Conservation (phyloP, 768 basidiomycete species). For the Kwoniella dejecticola region DNA sequence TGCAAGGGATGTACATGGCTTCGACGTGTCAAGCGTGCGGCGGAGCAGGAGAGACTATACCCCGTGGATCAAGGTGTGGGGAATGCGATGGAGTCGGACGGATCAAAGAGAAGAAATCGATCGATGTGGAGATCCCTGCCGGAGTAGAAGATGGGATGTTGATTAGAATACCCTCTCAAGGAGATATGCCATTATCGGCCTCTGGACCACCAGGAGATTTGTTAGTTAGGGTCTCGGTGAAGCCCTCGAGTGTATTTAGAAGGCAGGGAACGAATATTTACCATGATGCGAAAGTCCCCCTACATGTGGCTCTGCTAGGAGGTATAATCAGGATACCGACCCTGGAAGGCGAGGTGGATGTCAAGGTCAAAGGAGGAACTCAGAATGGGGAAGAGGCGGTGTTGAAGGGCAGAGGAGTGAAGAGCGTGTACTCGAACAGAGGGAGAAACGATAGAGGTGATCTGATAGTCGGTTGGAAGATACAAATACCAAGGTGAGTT, state of each 20-base stretch:
- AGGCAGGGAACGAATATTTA: slow-evolving; percentile 90
- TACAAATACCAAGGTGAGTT: slow-evolving; percentile 85
- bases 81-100: slow-evolving; percentile 85
- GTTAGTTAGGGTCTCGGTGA: slow-evolving; percentile 79
- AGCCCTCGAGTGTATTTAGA: slow-evolving; percentile 77
- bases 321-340: slow-evolving; percentile 91
- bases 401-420: slow-evolving; percentile 80
- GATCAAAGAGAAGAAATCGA: slow-evolving; percentile 60
- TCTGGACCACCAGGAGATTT: slow-evolving; percentile 82
- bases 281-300: slow-evolving; percentile 83
- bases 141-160: slow-evolving; percentile 26
- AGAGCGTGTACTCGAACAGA: slow-evolving; percentile 43
- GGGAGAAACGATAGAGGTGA: slow-evolving; percentile 61
- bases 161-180: slow-evolving; percentile 66
- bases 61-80: slow-evolving; percentile 74
- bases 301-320: slow-evolving; percentile 89
- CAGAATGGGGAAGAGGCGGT: slow-evolving; percentile 98
- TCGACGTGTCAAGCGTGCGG: slow-evolving; percentile 81
- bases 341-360: slow-evolving; percentile 91
- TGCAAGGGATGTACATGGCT: slow-evolving; percentile 97
- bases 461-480: slow-evolving; percentile 81
- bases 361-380: slow-evolving; percentile 86
- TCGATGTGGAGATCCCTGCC: slow-evolving; percentile 22
- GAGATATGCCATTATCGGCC: slow-evolving; percentile 74
- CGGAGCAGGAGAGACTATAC: slow-evolving; percentile 78